phyloP scores from a whole-genome alignment of 2,329 filamentous ascomycete genomes.

The Sporothrix mexicana region DNA sequence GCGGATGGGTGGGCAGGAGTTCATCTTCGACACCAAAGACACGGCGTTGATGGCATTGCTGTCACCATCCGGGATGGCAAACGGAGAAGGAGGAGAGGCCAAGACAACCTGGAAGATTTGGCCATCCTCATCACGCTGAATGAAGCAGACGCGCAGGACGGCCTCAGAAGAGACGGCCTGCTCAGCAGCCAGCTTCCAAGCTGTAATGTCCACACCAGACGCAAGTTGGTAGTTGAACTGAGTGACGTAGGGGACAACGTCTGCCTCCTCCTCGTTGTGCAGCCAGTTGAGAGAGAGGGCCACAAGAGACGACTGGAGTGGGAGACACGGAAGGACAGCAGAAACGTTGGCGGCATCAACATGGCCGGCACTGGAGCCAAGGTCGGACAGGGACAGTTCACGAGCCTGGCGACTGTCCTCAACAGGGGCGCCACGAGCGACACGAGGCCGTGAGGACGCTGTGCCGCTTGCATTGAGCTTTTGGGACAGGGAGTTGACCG shows the following conservation, averaged over 20 bases:
- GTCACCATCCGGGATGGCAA: neutral
- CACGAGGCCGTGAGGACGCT: too few relatives aligned
- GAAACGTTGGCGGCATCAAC: conserved; percentile 12
- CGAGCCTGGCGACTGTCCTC: too few relatives aligned
- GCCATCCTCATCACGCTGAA: conserved; percentile 38
- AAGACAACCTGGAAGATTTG: conserved; percentile 39
- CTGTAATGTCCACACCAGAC: conserved; percentile 32
- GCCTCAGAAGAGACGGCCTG: conserved; percentile 36
- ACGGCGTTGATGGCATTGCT: neutral
- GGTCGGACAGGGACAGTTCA: conserved; percentile 15
- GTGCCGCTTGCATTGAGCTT: neutral
- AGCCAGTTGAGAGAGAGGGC: conserved; percentile 36
- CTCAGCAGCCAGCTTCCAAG: conserved; percentile 36
- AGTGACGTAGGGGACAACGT: conserved; percentile 38
- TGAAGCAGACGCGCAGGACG: conserved; percentile 38
- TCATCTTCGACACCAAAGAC: neutral
- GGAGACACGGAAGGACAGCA: conserved; percentile 36
- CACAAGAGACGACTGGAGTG: conserved; percentile 36
- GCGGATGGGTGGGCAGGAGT: neutral
- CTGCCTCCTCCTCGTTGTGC: neutral
- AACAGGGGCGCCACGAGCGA: too few relatives aligned
- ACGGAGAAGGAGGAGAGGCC: conserved; percentile 25
- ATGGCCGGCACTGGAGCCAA: conserved; percentile 32
- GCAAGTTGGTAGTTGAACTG: conserved; percentile 38
- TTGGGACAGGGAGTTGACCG: neutral